These are phyloP conservation scores for Scheffersomyces amazonensis DNA, from an alignment of 805 yeast genomes.

Conservation along the genomic window DNA sequence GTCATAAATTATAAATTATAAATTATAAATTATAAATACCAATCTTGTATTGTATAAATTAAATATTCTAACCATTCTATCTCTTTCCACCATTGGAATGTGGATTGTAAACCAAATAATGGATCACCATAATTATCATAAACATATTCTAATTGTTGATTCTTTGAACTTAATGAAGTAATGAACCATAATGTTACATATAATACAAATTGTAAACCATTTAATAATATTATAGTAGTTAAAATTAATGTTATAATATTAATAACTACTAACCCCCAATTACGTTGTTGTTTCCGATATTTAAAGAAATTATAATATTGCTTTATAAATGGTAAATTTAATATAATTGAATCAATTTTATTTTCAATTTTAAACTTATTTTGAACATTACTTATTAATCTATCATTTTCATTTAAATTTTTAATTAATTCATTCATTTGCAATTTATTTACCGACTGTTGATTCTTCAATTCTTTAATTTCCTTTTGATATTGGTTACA, in stretches of 20 bases:
- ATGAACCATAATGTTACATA: neutral
- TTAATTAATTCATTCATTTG: constrained; percentile 14
- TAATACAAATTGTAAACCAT: constrained; percentile 12
- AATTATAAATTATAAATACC: neutral
- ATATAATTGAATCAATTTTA: constrained; percentile 14
- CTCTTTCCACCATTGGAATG: constrained; percentile 29
- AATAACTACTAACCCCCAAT: constrained; percentile 14
- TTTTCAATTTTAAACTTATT: no score
- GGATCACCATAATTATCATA: constrained; percentile 12
- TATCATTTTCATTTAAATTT: constrained; percentile 10
- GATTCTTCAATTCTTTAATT: constrained; percentile 8
- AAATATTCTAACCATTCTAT: constrained; percentile 28
- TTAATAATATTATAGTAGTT: constrained; percentile 15
- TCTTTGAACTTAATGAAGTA: neutral
- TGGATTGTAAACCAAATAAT: constrained; percentile 6
- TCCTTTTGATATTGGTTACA: constrained; percentile 16
- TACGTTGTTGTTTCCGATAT: constrained; percentile 20
- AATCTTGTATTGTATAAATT: constrained; percentile 14
- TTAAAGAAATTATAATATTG: constrained; percentile 23
- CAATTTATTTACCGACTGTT: constrained; percentile 7
- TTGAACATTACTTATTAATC: constrained; percentile 1
- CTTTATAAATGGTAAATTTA: constrained; percentile 26
- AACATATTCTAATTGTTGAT: neutral
- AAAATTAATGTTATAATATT: constrained; percentile 20
- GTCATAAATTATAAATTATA: no score